These are phyloP conservation scores for Kluyveromyces aestuarii DNA, from an alignment of 805 yeast genomes.

Conservation along the genomic window DNA sequence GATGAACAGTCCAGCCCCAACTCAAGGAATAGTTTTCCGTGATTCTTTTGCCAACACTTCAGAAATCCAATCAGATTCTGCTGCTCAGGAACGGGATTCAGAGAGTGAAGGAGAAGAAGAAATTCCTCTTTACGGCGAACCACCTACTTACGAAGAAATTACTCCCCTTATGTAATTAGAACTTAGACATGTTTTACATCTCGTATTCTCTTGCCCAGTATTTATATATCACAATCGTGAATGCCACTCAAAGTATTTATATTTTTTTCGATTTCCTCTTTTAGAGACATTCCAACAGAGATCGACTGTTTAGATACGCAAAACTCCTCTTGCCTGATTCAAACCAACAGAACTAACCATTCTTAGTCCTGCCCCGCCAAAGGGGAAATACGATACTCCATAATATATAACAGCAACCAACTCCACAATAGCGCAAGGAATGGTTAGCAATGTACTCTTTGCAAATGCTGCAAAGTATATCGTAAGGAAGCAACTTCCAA, in stretches of 20 bases:
- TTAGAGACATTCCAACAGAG: not conserved
- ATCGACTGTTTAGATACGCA: slow-evolving; percentile 16
- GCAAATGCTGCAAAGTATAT: slow-evolving; percentile 62
- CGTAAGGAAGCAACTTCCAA: slow-evolving; percentile 71
- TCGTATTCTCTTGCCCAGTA: not conserved
- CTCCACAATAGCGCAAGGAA: slow-evolving; percentile 68
- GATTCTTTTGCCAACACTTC: not conserved
- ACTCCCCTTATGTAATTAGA: slow-evolving; percentile 14
- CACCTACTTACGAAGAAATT: slow-evolving; percentile 30
- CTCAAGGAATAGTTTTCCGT: not conserved
- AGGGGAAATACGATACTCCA: slow-evolving; percentile 88
- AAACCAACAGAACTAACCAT: slow-evolving; percentile 50
- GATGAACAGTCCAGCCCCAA: slow-evolving; percentile 5
- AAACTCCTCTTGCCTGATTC: slow-evolving; percentile 39
- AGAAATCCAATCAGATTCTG: not conserved
- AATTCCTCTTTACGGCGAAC: slow-evolving; percentile 10
- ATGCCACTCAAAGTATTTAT: no score
- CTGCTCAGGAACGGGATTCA: not conserved
- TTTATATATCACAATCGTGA: no score
- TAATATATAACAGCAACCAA: slow-evolving; percentile 84
- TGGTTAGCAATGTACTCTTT: slow-evolving; percentile 66
- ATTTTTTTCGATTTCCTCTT: no score
- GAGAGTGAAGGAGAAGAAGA: not conserved
- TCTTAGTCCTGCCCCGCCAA: slow-evolving; percentile 73
- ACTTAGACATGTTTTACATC: slow-evolving; percentile 2